Evolutionary conservation across 202 grass and related monocot species (phyloP), one percentile per base, ranked within the genome.

Genomic region (Elaeis oleifera): DNA sequence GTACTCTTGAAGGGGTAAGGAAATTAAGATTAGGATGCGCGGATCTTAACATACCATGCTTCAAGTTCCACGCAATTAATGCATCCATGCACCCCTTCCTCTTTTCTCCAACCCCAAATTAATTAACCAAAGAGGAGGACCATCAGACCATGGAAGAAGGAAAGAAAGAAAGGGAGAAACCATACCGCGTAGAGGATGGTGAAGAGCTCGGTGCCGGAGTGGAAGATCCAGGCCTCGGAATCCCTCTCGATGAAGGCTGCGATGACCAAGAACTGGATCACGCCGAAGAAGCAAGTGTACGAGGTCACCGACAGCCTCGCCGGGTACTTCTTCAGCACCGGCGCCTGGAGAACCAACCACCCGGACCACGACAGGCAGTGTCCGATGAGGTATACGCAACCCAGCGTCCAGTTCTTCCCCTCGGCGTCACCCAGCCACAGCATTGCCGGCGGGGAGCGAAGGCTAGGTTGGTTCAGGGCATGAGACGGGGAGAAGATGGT

Each of bases 401-500:
- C 58, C 16, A 60, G 58, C 58, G 25, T 60, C 58, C 58, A 60
- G 58, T 60, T 60, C 58, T 60, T 60, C 5, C 25, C 58, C 58
- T 60, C 58, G 14, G 24, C 58, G 23, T 27, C 15, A 17, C 23
- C 51, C 14, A 76, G 18, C 78, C 63, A 69, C 22, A 69, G 66
- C 20, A 67, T 14, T 17, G 77, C 3, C 18, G 65, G 70, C 29
- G 60, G 14, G 59, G 19, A 49, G 36, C n/a, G 39, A 9, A 0
- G 56, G 44, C 5, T 26, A 15, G 8, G 44, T 16, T 23, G 3
- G 8, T 54, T 67, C 13, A 74, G 69, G 24, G 51, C 71, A 44
- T 55, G 60, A 15, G 53, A 65, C 0, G 84, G 82, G 3, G 64
- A 69, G 28, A 60, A 60, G 24, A 60, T 60, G 14, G 58, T n/a